Percentiles rank a stretch among this genome's conserved stretches.
These are phyloP conservation scores for Exophiala phaeomuriformis DNA, from an alignment of 2,329 filamentous ascomycete species.

Conservation along the genomic window DNA sequence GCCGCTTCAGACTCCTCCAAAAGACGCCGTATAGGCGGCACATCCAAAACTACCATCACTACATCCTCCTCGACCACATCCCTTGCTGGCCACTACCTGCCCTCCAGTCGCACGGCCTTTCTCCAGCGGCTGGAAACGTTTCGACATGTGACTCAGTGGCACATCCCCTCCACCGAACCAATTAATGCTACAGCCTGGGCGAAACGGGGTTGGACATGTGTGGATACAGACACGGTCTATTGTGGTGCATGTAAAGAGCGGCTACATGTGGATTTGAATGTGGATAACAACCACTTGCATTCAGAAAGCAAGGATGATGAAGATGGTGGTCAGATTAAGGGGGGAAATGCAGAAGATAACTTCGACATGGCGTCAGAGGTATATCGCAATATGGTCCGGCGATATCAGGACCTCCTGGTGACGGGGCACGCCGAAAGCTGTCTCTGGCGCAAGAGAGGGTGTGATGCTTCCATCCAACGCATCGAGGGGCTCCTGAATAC, in stretches of 20 bases:
- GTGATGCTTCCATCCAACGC: conserved; percentile 66
- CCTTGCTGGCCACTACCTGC: conserved; percentile 64
- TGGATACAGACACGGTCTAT: conserved; percentile 71
- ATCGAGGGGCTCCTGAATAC: conserved; percentile 56
- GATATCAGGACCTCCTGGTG: conserved; percentile 66
- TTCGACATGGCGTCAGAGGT: conserved; percentile 26
- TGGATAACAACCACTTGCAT: conserved; percentile 34
- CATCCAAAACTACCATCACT: conserved; percentile 23
- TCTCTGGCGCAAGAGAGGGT: conserved; percentile 79
- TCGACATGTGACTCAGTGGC: conserved; percentile 81
- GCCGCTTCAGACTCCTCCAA: conserved; percentile 23
- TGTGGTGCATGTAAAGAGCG: conserved; percentile 82
- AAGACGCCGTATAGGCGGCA: conserved; percentile 22
- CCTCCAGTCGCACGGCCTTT: conserved; percentile 76
- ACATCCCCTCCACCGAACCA: conserved; percentile 72
- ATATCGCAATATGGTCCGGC: conserved; percentile 62
- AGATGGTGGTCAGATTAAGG: conserved; percentile 34
- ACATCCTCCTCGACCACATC: conserved; percentile 32
- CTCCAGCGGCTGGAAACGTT: conserved; percentile 77
- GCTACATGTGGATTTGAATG: conserved; percentile 69
- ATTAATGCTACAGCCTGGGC: conserved; percentile 93
- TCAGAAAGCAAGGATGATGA: conserved; percentile 19
- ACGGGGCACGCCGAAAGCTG: conserved; percentile 73
- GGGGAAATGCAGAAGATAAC: conserved; percentile 12
- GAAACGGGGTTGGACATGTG: conserved; percentile 83